phyloP scores from a whole-genome alignment of 2,329 filamentous ascomycete genomes.

The Coleophoma cylindrospora region DNA sequence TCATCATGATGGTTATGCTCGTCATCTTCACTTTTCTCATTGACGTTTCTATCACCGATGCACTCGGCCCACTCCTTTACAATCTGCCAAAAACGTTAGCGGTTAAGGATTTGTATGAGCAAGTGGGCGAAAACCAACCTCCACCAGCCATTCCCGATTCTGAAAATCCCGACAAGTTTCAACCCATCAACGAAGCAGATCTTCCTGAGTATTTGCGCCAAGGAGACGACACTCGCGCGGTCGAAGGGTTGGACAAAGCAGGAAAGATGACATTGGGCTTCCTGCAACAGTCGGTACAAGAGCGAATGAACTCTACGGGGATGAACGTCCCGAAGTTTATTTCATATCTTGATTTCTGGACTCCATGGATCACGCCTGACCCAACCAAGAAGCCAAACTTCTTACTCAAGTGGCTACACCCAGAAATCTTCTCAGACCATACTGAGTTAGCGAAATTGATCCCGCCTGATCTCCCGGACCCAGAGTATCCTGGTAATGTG shows the following conservation, averaged over 20 bases:
- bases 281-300: background rate
- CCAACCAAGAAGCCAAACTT: slow-evolving; percentile 35
- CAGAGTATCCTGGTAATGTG: slow-evolving; percentile 36
- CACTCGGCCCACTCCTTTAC: slow-evolving; percentile 21
- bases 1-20: slow-evolving; percentile 53
- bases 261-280: background rate
- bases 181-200: background rate
- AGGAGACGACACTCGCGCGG: background rate
- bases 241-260: background rate
- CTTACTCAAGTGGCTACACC: slow-evolving; percentile 48
- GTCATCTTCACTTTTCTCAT: slow-evolving; percentile 49
- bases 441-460: slow-evolving; percentile 42
- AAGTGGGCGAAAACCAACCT: background rate
- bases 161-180: slow-evolving; percentile 1
- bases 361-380: slow-evolving; percentile 20
- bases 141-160: slow-evolving; percentile 11
- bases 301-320: background rate
- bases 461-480: slow-evolving; percentile 39
- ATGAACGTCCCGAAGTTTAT: slow-evolving; percentile 13
- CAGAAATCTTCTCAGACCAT: slow-evolving; percentile 49
- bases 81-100: slow-evolving; percentile 24
- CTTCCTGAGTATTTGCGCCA: background rate
- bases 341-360: slow-evolving; percentile 19
- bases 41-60: slow-evolving; percentile 35
- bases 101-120: slow-evolving; percentile 14